Evolutionary conservation across 805 yeast genomes (phyloP), one percentile per base, ranked within the genome.

Genomic region (Yamadazyma kitorensis): DNA sequence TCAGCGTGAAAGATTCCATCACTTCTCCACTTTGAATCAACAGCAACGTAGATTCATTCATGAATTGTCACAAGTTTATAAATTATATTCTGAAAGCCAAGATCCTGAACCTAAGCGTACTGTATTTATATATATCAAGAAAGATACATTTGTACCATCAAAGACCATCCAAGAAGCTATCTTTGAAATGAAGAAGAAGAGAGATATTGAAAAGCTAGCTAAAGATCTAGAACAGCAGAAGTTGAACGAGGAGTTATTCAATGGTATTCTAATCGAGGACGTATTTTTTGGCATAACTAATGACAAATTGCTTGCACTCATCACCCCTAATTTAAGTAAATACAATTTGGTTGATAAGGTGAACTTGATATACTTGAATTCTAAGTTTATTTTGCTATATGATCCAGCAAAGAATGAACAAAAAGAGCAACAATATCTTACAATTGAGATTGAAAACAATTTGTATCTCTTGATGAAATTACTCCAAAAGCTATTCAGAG

Each of bases 61-160:
- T 49, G 78, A 77, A 33, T 49, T 88, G 25, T 81, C 88, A 0
- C 74, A 68, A 17, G 57, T 76, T 0, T 86, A 65, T 52, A 64
- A 70, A 9, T 48, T 86, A 9, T 78, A 74, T 45, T 66, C 82
- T 0, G 88, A 84, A 48, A 75, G 89, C 2, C 93, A 85, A 41
- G 96, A 86, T 55, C 76, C 74, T 2, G 96, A 86, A 44, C 96
- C 96, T 0, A 68, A 76, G 33, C 58, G 95, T 40, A 75, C 82
- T 8, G 91, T 87, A 0, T 79, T 74, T 43, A 68, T 87, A n/a
- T 65, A 58, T 20, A 47, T 63, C 6, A 59, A 68, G 1, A 41
- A 48, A n/a, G 34, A 47, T 5, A 52, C 67, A 0, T 48, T 41
- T 7, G 37, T 62, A 2, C 86, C 87, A 0, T 31, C 22, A 12